Evolutionary conservation across 2,329 filamentous ascomycete species (phyloP), one percentile per base, ranked within the genome.

Genomic region (Graphiopsis chlorocephala): DNA sequence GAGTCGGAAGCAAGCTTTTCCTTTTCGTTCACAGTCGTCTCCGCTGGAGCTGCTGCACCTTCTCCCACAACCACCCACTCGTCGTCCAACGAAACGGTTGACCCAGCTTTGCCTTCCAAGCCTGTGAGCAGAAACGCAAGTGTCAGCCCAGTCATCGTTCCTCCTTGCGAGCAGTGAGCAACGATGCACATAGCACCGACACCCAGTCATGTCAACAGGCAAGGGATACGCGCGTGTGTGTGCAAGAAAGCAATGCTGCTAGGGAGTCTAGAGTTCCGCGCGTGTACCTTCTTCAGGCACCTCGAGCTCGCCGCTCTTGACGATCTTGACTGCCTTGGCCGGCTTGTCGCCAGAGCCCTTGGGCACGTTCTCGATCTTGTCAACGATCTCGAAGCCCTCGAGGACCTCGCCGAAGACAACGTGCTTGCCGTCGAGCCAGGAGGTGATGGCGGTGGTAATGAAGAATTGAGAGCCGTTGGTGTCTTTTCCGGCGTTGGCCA

Each of bases 381-480:
- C 87, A 70, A 95, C 85, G 68, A 95, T 78, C 6, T 94, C 90
- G 80, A 90, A 91, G 77, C 92, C 92, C 83, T 95, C 91, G 71
- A 95, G 84, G 70, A 96, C 90, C 81, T 96, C 91, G 76, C 91
- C 91, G 77, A 95, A 95, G 75, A 95, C 91, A 74, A 95, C 92
- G 82, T 95, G 91, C 73, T 84, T 85, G 77, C 90, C 90, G 78
- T 95, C 90, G 75, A 95, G 88, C 90, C 92, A 94, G 67, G 85
- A 85, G 74, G 91, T 94, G 74, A 92, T 77, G 75, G 88, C 89
- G 71, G 91, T 94, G 74, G 92, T 95, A 78, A 95, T 93, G 85
- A 95, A 95, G 84, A 95, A 95, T 78, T 95, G 91, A 65, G 89
- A 92, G 76, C 91, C 91, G 77, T 93, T 93, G 83, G 91, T 95